Evolutionary conservation across 805 yeast species (phyloP).

Genomic region (Saturnispora serradocipensis): DNA sequence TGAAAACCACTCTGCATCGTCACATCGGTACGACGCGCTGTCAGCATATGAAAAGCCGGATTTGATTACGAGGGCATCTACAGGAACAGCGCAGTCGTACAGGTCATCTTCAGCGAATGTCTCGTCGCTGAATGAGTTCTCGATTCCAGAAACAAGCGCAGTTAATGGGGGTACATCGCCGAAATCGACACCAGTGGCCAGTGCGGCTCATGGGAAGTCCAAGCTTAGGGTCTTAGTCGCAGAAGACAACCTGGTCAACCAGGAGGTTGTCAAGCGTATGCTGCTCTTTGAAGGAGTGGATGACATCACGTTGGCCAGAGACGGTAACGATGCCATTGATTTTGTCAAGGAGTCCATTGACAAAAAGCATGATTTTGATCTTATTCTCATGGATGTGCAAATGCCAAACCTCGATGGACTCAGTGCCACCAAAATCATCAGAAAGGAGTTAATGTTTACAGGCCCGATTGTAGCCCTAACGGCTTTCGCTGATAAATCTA

Average conservation of each 20-base stretch:
- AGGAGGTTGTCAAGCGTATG: slow-evolving; percentile 89
- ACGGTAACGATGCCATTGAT: slow-evolving; percentile 84
- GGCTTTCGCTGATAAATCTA: slow-evolving; percentile 90
- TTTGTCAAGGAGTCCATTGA: slow-evolving; percentile 42
- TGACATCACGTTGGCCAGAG: slow-evolving; percentile 70
- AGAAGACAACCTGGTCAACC: slow-evolving; percentile 90
- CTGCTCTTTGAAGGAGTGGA: slow-evolving; percentile 70
- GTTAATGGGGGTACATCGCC: neutral
- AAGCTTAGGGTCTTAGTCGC: slow-evolving; percentile 62
- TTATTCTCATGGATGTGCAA: slow-evolving; percentile 94
- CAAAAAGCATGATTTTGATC: slow-evolving; percentile 41
- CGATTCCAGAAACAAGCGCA: neutral
- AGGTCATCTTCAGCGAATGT: slow-evolving; percentile 7
- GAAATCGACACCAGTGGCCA: neutral
- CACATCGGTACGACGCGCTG: neutral
- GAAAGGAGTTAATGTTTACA: slow-evolving; percentile 48
- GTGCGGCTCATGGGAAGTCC: neutral
- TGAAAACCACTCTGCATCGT: neutral
- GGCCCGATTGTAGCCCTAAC: slow-evolving; percentile 90
- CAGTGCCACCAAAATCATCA: slow-evolving; percentile 66
- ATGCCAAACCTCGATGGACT: slow-evolving; percentile 94
- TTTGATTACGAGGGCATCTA: slow-evolving; percentile 37
- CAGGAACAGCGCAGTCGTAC: slow-evolving; percentile 42
- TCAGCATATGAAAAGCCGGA: slow-evolving; percentile 34
- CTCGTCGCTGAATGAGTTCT: neutral